Evolutionary conservation across 163 green algal genomes (phyloP).

Genomic region (Chlamydomonas reinhardtii): DNA sequence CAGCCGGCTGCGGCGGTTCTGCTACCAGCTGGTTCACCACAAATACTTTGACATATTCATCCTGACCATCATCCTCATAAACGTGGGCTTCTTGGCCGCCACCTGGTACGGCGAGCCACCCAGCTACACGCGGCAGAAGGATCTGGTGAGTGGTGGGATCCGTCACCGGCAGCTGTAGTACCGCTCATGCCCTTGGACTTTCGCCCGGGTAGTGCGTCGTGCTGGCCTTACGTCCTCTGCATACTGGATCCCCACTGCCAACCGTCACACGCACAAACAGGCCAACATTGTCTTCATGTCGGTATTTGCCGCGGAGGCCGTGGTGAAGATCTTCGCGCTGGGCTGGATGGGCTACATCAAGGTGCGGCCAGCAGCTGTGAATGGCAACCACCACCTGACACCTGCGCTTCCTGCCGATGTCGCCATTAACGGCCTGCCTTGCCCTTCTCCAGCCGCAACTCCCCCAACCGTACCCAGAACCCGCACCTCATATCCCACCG

Average conservation of each 20-base stretch:
- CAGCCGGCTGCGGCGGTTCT: not conserved
- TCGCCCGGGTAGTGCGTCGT: too few species aligned
- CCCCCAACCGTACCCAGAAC: too few species aligned
- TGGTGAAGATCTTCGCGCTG: constrained; percentile 67
- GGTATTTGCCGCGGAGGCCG: constrained; percentile 75
- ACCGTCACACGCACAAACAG: constrained; percentile 2
- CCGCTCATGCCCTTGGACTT: too few species aligned
- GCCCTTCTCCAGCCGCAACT: too few species aligned
- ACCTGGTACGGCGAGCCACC: constrained; percentile 57
- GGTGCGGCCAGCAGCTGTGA: not conserved
- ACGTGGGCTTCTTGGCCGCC: constrained; percentile 66
- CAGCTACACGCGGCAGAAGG: constrained; percentile 12
- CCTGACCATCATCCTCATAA: constrained; percentile 49
- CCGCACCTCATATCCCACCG: not conserved
- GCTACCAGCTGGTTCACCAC: constrained; percentile 5
- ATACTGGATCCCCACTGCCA: too few species aligned
- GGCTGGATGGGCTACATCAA: constrained; percentile 72
- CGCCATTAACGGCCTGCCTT: too few species aligned
- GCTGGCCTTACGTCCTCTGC: too few species aligned
- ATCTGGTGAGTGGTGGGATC: constrained; percentile 5
- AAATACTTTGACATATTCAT: constrained; percentile 52
- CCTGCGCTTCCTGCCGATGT: not conserved
- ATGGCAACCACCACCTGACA: not conserved
- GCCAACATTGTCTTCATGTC: constrained; percentile 79
- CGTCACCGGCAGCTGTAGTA: too few species aligned